phyloP scores from a whole-genome alignment of 2,329 filamentous ascomycete genomes.

The Fusarium secorum region DNA sequence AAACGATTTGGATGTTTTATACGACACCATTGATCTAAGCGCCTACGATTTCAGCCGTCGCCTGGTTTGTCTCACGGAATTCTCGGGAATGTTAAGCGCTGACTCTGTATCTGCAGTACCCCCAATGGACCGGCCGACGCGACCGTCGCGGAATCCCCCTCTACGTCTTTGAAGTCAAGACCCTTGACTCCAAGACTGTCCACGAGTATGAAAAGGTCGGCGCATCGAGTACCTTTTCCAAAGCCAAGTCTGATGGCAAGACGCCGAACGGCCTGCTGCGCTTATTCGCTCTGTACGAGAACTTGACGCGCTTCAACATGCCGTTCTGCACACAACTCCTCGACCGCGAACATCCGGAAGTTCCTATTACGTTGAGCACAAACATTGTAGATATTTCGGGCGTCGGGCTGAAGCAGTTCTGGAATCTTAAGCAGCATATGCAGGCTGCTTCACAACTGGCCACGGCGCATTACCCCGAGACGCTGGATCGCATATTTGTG shows the following conservation, averaged over 20 bases:
- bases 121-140: conserved; percentile 92
- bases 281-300: conserved; percentile 93
- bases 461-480: conserved; percentile 95
- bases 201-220: conserved; percentile 75
- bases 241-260: conserved; percentile 71
- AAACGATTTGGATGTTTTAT: conserved; percentile 80
- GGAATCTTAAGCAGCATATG: conserved; percentile 94
- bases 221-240: conserved; percentile 64
- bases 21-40: conserved; percentile 84
- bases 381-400: conserved; percentile 94
- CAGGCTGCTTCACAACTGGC: conserved; percentile 88
- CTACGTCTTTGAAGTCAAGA: conserved; percentile 87
- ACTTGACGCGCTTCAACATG: conserved; percentile 85
- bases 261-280: conserved; percentile 80
- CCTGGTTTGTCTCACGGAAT: conserved; percentile 61
- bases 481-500: conserved; percentile 72
- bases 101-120: conserved; percentile 67
- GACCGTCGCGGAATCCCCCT: conserved; percentile 91
- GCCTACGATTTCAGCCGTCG: conserved; percentile 82
- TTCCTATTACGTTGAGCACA: conserved; percentile 90
- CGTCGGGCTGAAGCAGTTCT: conserved; percentile 91
- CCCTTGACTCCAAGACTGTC: conserved; percentile 84
- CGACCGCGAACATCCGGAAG: conserved; percentile 75
- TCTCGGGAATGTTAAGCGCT: background rate
- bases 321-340: conserved; percentile 81